Base-by-base conservation (phyloP, 2,329 filamentous ascomycete species). In the Penicillium sp. region DNA sequence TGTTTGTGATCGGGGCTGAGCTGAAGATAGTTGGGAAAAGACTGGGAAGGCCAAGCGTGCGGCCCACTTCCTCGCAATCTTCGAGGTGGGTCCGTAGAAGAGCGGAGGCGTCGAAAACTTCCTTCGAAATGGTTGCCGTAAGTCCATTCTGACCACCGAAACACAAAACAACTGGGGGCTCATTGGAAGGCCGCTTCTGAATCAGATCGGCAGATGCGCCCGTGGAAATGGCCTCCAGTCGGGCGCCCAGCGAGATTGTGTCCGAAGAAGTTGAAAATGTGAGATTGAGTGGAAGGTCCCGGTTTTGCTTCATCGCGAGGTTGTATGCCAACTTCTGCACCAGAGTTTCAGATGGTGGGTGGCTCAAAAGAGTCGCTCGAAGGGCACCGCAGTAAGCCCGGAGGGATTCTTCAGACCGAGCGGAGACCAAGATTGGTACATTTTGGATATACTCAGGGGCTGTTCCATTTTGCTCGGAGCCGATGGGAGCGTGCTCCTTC, bases 111-210 rank as follows among this genome's bases (percentile, higher is more conserved):
- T 49, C 29, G 65, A 60, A 10, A 48, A 45, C 6, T 68, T 14
- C 13, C n/a, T 43, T 22, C 27, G 41, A 43, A 43, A 43, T 43
- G 13, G 21, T 52, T 40, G 69, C 74, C 2, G 73, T 47, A 3
- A 57, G 52, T 14, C 59, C 57, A 31, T 62, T 67, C 48, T 79
- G 76, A 2, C 75, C 75, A 3, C 72, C 73, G 42, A 78, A 76
- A 18, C 61, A 65, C 1, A 78, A 50, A 1, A 78, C 59, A 1
- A 76, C 55, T 10, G 62, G 53, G 5, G 41, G 41, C 18, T 43
- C 41, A 11, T 14, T 43, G 22, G 41, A 42, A 22, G 27, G 24
- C 14, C 27, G 38, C 21, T 27, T 43, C n/a, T 39, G 22, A 7
- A 41, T 9, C 3, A 36, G 7, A 42, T 34, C 21, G 24, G 48